Evolutionary conservation across 2,329 filamentous ascomycete species (phyloP), one percentile per base, ranked within the genome.

Genomic region (Neonectria magnoliae): DNA sequence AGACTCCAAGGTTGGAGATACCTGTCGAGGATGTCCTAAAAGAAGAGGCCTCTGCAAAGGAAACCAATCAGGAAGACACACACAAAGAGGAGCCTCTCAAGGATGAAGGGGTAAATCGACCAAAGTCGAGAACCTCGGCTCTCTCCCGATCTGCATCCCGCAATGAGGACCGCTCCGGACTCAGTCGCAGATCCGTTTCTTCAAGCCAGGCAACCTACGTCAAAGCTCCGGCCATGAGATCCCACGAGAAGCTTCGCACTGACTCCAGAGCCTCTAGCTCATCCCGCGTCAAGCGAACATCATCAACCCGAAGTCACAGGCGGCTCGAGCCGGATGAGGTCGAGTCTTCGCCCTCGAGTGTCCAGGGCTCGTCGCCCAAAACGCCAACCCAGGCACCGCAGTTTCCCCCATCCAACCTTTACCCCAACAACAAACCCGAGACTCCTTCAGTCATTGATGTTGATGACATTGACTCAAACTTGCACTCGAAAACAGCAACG

Each of bases 151-250:
- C 81, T 25, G 79, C 74, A 52, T 85, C 84, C 18, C 80, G 78
- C 63, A 78, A 78, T 50, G 85, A 87, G 57, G 84, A 84, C 29
- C 79, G 79, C 56, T 87, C 85, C 1, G 85, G 84, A 66, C 66
- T 88, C 61, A 86, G 87, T 67, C 79, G 76, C 65, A 84, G 84
- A 66, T 90, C 88, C 7, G 85, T 81, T 66, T 78, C 82, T 2
- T 89, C 88, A 3, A 90, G 87, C 77, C 82, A 90, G 74, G 83
- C 88, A 31, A 86, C 87, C 25, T 85, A 81, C 66, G 77, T 87
- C 71, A 82, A 79, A 66, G 71, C 77, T 5, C 75, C 79, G 5
- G 70, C 75, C 50, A 68, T 76, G 64, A 78, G 73, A 48, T 75
- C 78, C 6, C 73, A 77, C 61, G 79, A 81, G 16, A 80, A 78